Base-by-base conservation (phyloP, 225 moss, liverwort and hornwort species). In the Takakia lepidozioides region DNA sequence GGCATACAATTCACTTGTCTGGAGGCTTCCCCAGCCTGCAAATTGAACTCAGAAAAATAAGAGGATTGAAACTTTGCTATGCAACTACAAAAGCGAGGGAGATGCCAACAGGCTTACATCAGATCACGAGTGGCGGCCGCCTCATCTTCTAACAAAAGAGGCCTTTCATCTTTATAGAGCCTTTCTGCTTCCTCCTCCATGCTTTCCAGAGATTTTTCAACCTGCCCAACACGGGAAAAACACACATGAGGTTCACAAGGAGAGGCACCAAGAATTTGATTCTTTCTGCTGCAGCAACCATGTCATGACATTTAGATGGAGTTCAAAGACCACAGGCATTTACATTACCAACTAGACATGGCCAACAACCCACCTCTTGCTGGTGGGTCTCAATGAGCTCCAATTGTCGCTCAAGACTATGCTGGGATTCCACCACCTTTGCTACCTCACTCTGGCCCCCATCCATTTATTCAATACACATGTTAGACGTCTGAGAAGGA, bases 321-420 rank as follows among this genome's bases (percentile, higher is more conserved):
- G n/a, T n/a, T n/a, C n/a, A 37, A 2, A 1, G 19, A 17, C 37
- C 54, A 15, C 1, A 20, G 18, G 14, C 1, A 25, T 16, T 3
- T 9, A n/a, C 29, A 8, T 22, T 3, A 38, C 5, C 2, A 40
- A 2, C 13, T 25, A 34, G 19, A 11, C 19, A 18, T 18, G 3
- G 9, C n/a, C 52, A 27, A 23, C 8, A 53, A 28, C 21, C 5
- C 55, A 83, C 86, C 86, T 91, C 90, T 70, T 74, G 83, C 69
- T 93, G 93, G 37, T 93, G 89, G 29, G 89, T 93, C 59, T 93
- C 89, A 47, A 93, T 89, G 10, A 93, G 81, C 55, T 93, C 93
- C 59, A 93, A 52, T 59, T 89, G 89, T 58, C 93, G 78, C 66
- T 93, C 93, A 23, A 93, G 74, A 56, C 83, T 89, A 43, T 93